A percentile compares a stretch with the other conserved stretches of the same genome.
These are phyloP conservation scores for Colletotrichum graminicola DNA, from an alignment of 2,329 filamentous ascomycete species.

Conservation along the genomic window DNA sequence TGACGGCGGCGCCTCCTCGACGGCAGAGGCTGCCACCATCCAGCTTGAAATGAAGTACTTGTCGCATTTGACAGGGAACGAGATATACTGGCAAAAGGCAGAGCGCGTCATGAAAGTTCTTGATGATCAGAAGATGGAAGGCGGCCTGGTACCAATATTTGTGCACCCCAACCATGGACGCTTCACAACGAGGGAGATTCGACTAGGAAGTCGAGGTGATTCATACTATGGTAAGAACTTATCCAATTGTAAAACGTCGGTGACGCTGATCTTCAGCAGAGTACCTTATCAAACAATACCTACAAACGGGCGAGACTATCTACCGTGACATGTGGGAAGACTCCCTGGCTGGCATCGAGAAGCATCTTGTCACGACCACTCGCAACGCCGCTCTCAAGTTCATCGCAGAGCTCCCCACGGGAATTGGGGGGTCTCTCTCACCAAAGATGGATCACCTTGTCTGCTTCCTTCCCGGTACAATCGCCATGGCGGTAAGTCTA, in stretches of 20 bases:
- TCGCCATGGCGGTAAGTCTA: slow-evolving; percentile 75
- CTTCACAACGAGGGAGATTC: slow-evolving; percentile 87
- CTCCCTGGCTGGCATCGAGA: slow-evolving; percentile 84
- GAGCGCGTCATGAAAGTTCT: slow-evolving; percentile 93
- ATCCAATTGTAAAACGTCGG: too few relatives aligned
- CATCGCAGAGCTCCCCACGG: slow-evolving; percentile 84
- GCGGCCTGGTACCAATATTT: slow-evolving; percentile 92
- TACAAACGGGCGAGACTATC: slow-evolving; percentile 89
- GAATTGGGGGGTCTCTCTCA: slow-evolving; percentile 73
- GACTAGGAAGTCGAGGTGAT: slow-evolving; percentile 91
- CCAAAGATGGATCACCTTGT: slow-evolving; percentile 98
- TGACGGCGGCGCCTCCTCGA: slow-evolving; percentile 89
- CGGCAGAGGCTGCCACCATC: slow-evolving; percentile 89
- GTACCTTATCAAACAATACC: slow-evolving; percentile 97
- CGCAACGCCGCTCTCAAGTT: slow-evolving; percentile 83
- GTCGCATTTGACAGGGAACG: slow-evolving; percentile 91
- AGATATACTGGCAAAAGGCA: slow-evolving; percentile 89
- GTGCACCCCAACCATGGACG: slow-evolving; percentile 82
- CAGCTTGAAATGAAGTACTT: slow-evolving; percentile 98
- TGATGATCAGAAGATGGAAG: slow-evolving; percentile 81
- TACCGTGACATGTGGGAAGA: slow-evolving; percentile 96
- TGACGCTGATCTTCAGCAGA: slow-evolving; percentile 58
- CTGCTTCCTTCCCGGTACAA: slow-evolving; percentile 96
- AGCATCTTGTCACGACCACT: slow-evolving; percentile 91
- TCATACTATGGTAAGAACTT: slow-evolving; percentile 77